A percentile compares a stretch with the other conserved stretches of the same genome.
phyloP scores from a whole-genome alignment of 208 protist genomes.

The Zelonia costaricensis region DNA sequence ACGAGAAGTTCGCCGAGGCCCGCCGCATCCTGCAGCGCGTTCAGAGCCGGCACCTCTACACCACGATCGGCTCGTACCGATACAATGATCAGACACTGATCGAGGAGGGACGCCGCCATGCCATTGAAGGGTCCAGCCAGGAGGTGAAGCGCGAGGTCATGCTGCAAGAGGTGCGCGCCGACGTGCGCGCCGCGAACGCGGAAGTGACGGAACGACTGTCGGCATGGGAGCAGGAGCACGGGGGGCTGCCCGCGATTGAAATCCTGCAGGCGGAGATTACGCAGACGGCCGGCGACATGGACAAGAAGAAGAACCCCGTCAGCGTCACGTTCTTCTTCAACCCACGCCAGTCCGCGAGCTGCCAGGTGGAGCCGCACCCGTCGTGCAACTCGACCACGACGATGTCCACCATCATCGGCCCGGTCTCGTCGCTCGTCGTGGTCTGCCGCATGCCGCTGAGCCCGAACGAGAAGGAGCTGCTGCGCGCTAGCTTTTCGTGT shows the following conservation, averaged over 20 bases:
- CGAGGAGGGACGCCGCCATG: background rate
- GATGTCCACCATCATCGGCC: constrained; percentile 6
- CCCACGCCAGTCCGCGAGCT: constrained; percentile 28
- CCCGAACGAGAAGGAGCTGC: constrained; percentile 14
- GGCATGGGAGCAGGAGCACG: constrained; percentile 15
- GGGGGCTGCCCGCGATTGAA: constrained; percentile 9
- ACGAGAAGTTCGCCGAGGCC: constrained; percentile 21
- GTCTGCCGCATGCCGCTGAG: constrained; percentile 39
- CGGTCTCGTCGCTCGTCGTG: constrained; percentile 28
- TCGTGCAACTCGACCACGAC: constrained; percentile 27
- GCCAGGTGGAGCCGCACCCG: constrained; percentile 20
- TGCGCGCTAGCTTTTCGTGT: constrained; percentile 13
- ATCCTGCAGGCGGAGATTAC: constrained; percentile 32
- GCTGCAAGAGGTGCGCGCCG: constrained; percentile 4
- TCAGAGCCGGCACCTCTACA: constrained; percentile 45
- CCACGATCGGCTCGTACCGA: constrained; percentile 35
- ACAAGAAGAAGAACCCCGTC: constrained; percentile 28
- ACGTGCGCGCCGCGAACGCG: background rate
- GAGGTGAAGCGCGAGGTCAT: constrained; percentile 27
- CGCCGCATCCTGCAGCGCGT: constrained; percentile 51
- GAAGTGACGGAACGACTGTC: constrained; percentile 19
- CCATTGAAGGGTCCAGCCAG: constrained; percentile 12
- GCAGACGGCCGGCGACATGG: constrained; percentile 38
- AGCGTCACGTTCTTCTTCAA: constrained; percentile 38
- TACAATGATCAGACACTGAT: constrained; percentile 21